phyloP scores from a whole-genome alignment of 257 asterid genomes.

The Solanum tacnaense region DNA sequence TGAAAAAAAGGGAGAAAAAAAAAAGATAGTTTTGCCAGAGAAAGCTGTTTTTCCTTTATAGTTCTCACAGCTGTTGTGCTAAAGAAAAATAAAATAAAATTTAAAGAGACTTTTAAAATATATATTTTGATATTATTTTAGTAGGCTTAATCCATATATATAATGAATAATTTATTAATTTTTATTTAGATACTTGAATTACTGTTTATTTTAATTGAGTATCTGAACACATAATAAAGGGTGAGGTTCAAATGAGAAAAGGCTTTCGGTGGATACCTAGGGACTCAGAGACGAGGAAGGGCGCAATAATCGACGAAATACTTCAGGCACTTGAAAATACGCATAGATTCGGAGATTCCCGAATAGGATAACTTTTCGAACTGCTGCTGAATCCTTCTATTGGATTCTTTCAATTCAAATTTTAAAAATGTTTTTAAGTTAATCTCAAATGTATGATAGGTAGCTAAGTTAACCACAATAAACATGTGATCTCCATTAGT shows the following conservation, averaged over 20 bases:
- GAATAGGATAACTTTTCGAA: too few relatives aligned
- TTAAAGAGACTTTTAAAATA: too few relatives aligned
- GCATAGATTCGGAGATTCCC: too few relatives aligned
- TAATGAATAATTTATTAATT: too few relatives aligned
- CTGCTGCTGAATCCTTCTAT: neutral
- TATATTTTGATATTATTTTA: too few relatives aligned
- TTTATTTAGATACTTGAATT: neutral
- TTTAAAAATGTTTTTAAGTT: neutral
- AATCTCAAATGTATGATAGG: neutral
- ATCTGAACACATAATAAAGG: too few relatives aligned
- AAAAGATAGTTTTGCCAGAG: constrained; percentile 2
- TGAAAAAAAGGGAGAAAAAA: neutral
- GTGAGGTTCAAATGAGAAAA: neutral
- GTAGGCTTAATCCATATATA: neutral
- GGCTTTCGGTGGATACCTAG: neutral
- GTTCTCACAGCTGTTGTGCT: neutral
- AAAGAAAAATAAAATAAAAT: too few relatives aligned
- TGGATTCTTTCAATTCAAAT: neutral
- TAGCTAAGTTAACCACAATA: neutral
- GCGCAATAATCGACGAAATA: neutral
- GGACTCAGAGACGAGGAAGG: neutral
- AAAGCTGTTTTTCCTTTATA: neutral
- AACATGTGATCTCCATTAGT: neutral
- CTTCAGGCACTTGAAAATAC: too few relatives aligned
- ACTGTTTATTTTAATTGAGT: too few relatives aligned